Base-by-base conservation (phyloP, 2,329 filamentous ascomycete species). In the Coniochaeta sp. region DNA sequence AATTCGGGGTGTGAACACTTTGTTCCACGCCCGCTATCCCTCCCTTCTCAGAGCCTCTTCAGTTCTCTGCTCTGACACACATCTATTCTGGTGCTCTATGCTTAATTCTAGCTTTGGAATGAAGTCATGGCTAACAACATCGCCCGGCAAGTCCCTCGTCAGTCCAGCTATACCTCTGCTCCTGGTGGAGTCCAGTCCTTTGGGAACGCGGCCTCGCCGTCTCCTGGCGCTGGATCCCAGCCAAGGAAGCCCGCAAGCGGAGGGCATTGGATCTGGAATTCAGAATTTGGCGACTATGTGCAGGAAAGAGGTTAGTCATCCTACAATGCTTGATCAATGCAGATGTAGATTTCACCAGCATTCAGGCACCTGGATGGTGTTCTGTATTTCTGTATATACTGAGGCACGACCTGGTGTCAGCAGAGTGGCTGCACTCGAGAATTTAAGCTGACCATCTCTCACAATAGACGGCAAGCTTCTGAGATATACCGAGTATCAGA, bases 401-500 rank as follows among this genome's bases (percentile, higher is more conserved):
- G n/a, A n/a, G n/a, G n/a, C n/a, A n/a, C n/a, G n/a, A n/a, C n/a
- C n/a, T n/a, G n/a, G n/a, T n/a, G n/a, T n/a, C n/a, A n/a, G n/a
- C n/a, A n/a, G n/a, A n/a, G n/a, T n/a, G n/a, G n/a, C n/a, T 36
- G 30, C 5, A 32, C 34, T 9, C n/a, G 24, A 10, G 42, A 36
- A 9, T 54, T 16, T n/a, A 14, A 36, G 19, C 58, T 59, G 58
- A 38, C 54, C 19, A 10, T 55, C 9, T 12, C 19, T 34, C 52
- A 36, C 14, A 7, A 24, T 5, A 58, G 57, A 42, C 16, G 36
- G 30, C 1, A 2, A 50, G 9, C 7, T 58, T 24, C 28, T 58
- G 26, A 24, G 14, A n/a, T 58, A 58, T 26, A 52, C 26, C 4
- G 57, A 58, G 14, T 58, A 58, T 36, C 40, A 58, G 34, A 47